A percentile compares a stretch with the other conserved stretches of the same genome.
These are phyloP conservation scores for Austroboletus novae-zelandiae DNA, from an alignment of 1,284 basidiomycete genomes.

Conservation along the genomic window DNA sequence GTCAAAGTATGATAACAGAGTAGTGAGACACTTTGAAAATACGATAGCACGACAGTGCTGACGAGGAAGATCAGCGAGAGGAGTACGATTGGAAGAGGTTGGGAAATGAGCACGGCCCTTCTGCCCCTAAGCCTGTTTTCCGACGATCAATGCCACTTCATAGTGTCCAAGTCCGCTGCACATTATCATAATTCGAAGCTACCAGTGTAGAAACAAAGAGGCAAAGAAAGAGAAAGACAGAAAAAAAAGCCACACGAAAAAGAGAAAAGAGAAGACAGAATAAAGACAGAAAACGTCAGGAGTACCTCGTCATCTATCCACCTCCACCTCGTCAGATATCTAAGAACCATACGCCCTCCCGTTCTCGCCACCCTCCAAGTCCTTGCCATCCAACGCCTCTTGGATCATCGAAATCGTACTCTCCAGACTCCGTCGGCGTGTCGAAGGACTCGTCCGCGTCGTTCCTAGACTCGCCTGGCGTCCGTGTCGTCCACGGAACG, in stretches of 20 bases:
- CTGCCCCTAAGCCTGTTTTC: no score
- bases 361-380: constrained; percentile 21
- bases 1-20: no score
- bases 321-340: background rate
- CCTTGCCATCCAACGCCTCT: constrained; percentile 77
- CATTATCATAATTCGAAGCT: no score
- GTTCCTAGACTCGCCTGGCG: constrained; percentile 92
- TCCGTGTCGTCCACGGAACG: constrained; percentile 77
- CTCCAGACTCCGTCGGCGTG: constrained; percentile 88
- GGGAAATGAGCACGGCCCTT: no score
- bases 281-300: background rate
- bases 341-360: background rate
- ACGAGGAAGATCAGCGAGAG: no score
- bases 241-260: background rate
- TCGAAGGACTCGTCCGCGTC: constrained; percentile 95
- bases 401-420: constrained; percentile 96
- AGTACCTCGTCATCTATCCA: background rate
- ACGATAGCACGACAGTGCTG: no score
- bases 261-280: background rate
- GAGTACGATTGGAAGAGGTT: no score
- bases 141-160: no score
- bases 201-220: no score
- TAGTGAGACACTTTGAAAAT: no score
- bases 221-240: no score
- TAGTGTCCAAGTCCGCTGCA: no score